Conservation (phyloP, 352 stramenopile species). For the Thalassiosira livingstoniorum region DNA sequence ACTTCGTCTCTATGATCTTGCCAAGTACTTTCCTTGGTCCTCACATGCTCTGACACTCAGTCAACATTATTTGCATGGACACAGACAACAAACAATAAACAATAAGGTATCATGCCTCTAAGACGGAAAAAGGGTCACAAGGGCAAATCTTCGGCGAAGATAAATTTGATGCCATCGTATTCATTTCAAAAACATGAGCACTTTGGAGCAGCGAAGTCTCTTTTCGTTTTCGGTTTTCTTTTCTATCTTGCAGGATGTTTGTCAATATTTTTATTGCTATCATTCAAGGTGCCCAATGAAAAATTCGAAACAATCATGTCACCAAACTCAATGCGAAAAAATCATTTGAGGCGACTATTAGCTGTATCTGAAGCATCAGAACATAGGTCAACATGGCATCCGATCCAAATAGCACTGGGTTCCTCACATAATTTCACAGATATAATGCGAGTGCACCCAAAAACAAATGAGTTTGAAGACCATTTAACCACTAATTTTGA, state of each 20-base stretch:
- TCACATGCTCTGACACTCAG: not conserved
- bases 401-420: not conserved
- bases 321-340: not conserved
- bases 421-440: not conserved
- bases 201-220: not conserved
- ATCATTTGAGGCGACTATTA: too few relatives aligned
- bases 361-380: too few relatives aligned
- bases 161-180: too few relatives aligned
- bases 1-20: too few relatives aligned
- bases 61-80: not conserved
- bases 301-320: not conserved
- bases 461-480: not conserved
- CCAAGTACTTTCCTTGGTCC: too few relatives aligned
- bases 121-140: not conserved
- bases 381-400: not conserved
- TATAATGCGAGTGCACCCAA: not conserved
- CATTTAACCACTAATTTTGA: not conserved
- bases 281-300: not conserved
- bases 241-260: not conserved
- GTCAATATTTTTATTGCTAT: not conserved
- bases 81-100: not conserved
- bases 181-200: constrained; percentile 1
- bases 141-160: not conserved
- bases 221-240: not conserved
- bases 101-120: not conserved